These are phyloP conservation scores for Basipetospora chlamydospora DNA, from an alignment of 2,329 filamentous ascomycete species.

Conservation along the genomic window DNA sequence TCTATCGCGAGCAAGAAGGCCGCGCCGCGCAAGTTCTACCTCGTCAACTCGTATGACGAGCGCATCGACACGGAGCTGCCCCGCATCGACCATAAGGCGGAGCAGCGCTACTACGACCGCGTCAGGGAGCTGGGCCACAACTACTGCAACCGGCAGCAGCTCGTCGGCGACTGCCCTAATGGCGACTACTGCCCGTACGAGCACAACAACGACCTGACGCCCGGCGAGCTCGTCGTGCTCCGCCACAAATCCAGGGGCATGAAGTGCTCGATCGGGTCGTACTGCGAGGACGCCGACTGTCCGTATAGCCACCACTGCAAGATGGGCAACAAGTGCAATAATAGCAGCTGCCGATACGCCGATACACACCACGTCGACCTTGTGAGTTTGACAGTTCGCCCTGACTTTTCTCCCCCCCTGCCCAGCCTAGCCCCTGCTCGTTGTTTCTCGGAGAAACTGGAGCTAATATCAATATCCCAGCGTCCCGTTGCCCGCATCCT, in stretches of 20 bases:
- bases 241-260: slow-evolving; percentile 11
- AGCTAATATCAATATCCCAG: not conserved
- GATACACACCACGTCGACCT: slow-evolving; percentile 11
- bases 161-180: slow-evolving; percentile 9
- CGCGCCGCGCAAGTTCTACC: slow-evolving; percentile 11
- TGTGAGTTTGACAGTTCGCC: slow-evolving; percentile 6
- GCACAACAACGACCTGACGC: slow-evolving; percentile 10
- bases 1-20: slow-evolving; percentile 15
- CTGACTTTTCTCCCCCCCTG: not conserved
- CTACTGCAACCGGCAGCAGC: slow-evolving; percentile 12
- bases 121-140: slow-evolving; percentile 8
- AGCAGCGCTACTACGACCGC: slow-evolving; percentile 11
- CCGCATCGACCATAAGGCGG: slow-evolving; percentile 9
- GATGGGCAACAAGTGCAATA: slow-evolving; percentile 10
- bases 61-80: slow-evolving; percentile 17
- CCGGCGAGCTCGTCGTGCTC: slow-evolving; percentile 10
- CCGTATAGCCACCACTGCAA: slow-evolving; percentile 11
- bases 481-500: slow-evolving; percentile 1
- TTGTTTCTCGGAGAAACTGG: not conserved
- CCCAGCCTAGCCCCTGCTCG: not conserved
- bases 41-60: slow-evolving; percentile 16
- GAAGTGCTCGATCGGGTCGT: slow-evolving; percentile 7
- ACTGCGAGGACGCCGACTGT: slow-evolving; percentile 11
- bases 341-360: slow-evolving; percentile 10
- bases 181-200: slow-evolving; percentile 10